These are phyloP conservation scores for Wilhelminamyces savonicus DNA, from an alignment of 805 yeast genomes.

Conservation along the genomic window DNA sequence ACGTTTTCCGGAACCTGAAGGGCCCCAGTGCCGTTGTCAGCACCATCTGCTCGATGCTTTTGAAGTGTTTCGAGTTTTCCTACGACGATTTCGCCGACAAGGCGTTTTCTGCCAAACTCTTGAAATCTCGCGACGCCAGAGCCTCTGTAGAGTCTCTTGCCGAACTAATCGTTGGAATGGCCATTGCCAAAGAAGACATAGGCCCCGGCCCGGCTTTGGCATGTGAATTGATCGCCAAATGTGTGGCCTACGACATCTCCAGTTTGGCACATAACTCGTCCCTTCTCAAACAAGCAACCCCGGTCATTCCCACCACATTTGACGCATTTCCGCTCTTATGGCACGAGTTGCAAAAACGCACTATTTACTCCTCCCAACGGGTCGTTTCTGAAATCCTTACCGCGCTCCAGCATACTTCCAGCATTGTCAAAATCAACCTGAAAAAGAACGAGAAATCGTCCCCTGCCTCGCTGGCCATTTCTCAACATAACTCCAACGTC, in stretches of 20 bases:
- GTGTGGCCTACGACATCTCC: conserved; percentile 42
- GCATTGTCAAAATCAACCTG: conserved; percentile 15
- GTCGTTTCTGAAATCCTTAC: conserved; percentile 5
- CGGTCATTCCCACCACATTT: conserved; percentile 27
- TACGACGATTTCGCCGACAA: conserved; percentile 12
- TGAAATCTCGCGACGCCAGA: conserved; percentile 43
- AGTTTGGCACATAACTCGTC: conserved; percentile 23
- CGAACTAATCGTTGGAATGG: conserved; percentile 18
- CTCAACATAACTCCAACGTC: conserved; percentile 27
- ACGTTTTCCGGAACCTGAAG: conserved; percentile 4
- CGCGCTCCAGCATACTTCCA: conserved; percentile 12
- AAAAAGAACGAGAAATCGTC: conserved; percentile 15
- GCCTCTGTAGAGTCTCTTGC: conserved; percentile 41
- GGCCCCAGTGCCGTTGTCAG: conserved; percentile 1
- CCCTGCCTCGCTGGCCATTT: conserved; percentile 12
- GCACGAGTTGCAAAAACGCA: conserved; percentile 11
- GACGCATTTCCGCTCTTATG: conserved; percentile 29
- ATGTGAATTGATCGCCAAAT: conserved; percentile 34
- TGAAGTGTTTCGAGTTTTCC: conserved; percentile 11
- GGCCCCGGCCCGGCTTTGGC: too few relatives aligned
- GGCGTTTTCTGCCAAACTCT: conserved; percentile 27
- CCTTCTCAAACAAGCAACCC: conserved; percentile 10
- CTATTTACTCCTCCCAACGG: conserved; percentile 5
- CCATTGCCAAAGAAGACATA: conserved; percentile 4
- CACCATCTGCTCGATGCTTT: conserved; percentile 7